A percentile compares a stretch with the other conserved stretches of the same genome.
Evolutionary conservation across 129 eudicot species (phyloP).

Genomic region (Flaveria brownii): DNA sequence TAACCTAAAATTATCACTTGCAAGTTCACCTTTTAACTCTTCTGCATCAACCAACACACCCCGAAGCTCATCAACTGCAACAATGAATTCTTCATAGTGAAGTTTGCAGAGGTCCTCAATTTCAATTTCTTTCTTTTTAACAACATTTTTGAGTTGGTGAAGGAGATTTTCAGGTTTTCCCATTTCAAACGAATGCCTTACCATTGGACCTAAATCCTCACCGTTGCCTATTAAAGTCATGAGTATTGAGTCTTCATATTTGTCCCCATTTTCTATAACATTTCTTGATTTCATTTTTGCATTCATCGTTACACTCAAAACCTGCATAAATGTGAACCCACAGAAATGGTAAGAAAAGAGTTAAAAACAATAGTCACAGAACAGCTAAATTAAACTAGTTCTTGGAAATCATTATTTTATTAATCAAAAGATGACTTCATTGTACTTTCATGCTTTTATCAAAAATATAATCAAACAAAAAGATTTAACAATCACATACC

Average conservation of each 20-base stretch:
- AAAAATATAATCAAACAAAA: not conserved
- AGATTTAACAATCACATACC: not conserved
- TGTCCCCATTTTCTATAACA: slow-evolving; percentile 72
- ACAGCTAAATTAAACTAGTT: not conserved
- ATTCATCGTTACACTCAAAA: slow-evolving; percentile 46
- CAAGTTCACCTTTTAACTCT: slow-evolving; percentile 78
- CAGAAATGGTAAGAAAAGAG: not conserved
- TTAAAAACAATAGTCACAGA: not conserved
- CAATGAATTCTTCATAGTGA: slow-evolving; percentile 86
- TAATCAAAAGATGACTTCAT: not conserved
- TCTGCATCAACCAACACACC: slow-evolving; percentile 98
- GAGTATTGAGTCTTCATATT: slow-evolving; percentile 81
- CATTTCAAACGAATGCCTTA: slow-evolving; percentile 74
- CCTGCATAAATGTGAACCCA: slow-evolving; percentile 24
- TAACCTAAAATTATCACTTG: slow-evolving; percentile 70
- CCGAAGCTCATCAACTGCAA: slow-evolving; percentile 95
- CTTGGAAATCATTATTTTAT: not conserved
- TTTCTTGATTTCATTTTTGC: slow-evolving; percentile 61
- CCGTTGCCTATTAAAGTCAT: slow-evolving; percentile 80
- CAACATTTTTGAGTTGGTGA: slow-evolving; percentile 67
- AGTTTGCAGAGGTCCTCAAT: slow-evolving; percentile 94
- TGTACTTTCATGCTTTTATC: not conserved
- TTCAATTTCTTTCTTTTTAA: slow-evolving; percentile 80
- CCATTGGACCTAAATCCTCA: slow-evolving; percentile 91
- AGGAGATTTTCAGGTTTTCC: slow-evolving; percentile 75